Base-by-base conservation (phyloP, 2,329 filamentous ascomycete species). In the Cladosporium sp. region DNA sequence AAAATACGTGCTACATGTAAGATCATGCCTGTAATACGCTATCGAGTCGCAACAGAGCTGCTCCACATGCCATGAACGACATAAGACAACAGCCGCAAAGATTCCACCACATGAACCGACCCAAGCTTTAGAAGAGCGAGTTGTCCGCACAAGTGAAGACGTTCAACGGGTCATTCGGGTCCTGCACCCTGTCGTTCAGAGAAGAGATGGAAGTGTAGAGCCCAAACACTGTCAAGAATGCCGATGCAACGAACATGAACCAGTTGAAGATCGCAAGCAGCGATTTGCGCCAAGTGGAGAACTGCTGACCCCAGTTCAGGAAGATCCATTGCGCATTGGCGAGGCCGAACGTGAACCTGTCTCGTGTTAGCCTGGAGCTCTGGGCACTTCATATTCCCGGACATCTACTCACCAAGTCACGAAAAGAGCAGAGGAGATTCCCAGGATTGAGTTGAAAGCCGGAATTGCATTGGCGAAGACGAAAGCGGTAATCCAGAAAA, bases 281-380 rank as follows among this genome's bases (percentile, higher is more conserved):
- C n/a, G 59, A 34, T n/a, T 62, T 62, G 2, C 24, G 44, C 59
- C 59, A 62, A 14, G 59, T 54, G 4, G 59, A 62, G 59, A 62
- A 62, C 15, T 62, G 59, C 59, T 52, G 47, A 32, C 59, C 59
- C 59, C 59, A 62, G 47, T 62, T 62, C 28, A 62, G 30, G 59
- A 62, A 62, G 8, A 62, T 62, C 59, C 59, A 62, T 10, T 62
- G 59, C 4, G 21, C 59, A 14, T 62, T 62, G 14, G 59, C 59
- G 14, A 62, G 30, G 32, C 59, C 59, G 47, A 62, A 62, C 5
- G 59, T 62, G 47, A 62, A 62, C 59, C 59, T 62, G n/a, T 26
- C 14, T 5, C 1, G 8, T 5, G 32, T 62, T 26, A 62, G 47
- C 5, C 28, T 4, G 3, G 30, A 38, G 28, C 2, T 28, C 24